A percentile compares a stretch with the other conserved stretches of the same genome.
Evolutionary conservation across 305 asterid genomes (phyloP).

Genomic region (Withania somnifera): DNA sequence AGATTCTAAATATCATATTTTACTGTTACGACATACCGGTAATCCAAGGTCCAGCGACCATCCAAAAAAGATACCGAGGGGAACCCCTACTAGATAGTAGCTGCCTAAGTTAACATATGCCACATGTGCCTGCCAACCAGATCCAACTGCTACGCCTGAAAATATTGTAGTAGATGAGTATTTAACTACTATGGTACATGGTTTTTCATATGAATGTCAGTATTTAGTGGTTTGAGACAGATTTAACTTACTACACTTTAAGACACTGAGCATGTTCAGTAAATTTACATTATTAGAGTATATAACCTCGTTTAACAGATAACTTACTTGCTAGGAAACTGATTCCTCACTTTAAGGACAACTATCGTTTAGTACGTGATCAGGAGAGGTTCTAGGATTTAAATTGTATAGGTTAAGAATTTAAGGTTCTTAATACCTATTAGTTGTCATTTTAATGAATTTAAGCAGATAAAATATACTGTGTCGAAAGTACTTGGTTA

Average conservation of each 20-base stretch:
- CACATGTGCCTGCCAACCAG: slow-evolving; percentile 51
- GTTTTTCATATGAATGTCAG: not conserved
- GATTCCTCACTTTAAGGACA: not conserved
- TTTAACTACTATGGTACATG: not conserved
- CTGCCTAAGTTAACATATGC: slow-evolving; percentile 43
- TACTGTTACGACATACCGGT: slow-evolving; percentile 20
- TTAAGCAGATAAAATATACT: not conserved
- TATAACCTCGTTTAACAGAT: not conserved
- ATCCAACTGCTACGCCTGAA: slow-evolving; percentile 55
- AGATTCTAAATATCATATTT: not conserved
- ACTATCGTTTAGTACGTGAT: not conserved
- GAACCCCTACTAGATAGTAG: slow-evolving; percentile 43
- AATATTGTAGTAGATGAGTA: not conserved
- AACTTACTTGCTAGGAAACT: not conserved
- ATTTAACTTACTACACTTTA: not conserved
- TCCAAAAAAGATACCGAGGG: slow-evolving; percentile 39
- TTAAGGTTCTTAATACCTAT: not conserved
- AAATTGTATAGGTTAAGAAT: not conserved
- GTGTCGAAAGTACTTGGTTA: not conserved
- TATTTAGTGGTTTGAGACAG: not conserved
- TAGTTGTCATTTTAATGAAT: too few relatives aligned
- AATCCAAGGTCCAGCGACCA: slow-evolving; percentile 32
- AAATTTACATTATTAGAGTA: not conserved
- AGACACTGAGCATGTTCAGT: not conserved
- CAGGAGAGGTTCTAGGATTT: not conserved